Evolutionary conservation across 495 filamentous ascomycete genomes (phyloP).

Genomic region (Talaromyces trachyspermus): DNA sequence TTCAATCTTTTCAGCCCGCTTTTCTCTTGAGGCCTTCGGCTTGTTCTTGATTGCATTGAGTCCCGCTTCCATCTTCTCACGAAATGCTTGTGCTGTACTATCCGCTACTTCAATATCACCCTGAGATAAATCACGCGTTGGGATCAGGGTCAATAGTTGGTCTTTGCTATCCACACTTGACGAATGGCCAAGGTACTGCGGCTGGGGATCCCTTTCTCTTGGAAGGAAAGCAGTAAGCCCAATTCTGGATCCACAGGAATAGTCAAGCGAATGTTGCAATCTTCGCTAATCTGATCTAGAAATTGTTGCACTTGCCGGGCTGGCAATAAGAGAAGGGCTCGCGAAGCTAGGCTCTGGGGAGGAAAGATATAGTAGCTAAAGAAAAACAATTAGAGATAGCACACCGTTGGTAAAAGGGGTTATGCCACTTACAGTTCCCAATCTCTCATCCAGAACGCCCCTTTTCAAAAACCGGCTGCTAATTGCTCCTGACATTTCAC

Average conservation of each 20-base stretch:
- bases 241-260: constrained; percentile 41
- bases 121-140: constrained; percentile 8
- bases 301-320: constrained; percentile 52
- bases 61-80: constrained; percentile 37
- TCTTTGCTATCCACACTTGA: constrained; percentile 26
- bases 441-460: constrained; percentile 43
- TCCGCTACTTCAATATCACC: not conserved
- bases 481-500: constrained; percentile 35
- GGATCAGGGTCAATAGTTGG: constrained; percentile 26
- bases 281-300: constrained; percentile 50
- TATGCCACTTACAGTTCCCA: constrained; percentile 70
- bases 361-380: constrained; percentile 61
- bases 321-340: constrained; percentile 57
- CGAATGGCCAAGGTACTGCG: constrained; percentile 56
- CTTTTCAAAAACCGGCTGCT: constrained; percentile 49
- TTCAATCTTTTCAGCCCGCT: constrained; percentile 37
- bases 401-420: not conserved
- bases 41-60: constrained; percentile 35
- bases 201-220: constrained; percentile 48
- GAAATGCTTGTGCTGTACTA: constrained; percentile 29
- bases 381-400: not conserved
- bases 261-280: constrained; percentile 34
- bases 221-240: constrained; percentile 52
- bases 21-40: constrained; percentile 38
- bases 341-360: constrained; percentile 28